These are phyloP conservation scores for Plasmodium fragile DNA, from an alignment of 169 alveolate genomes.

Conservation along the genomic window DNA sequence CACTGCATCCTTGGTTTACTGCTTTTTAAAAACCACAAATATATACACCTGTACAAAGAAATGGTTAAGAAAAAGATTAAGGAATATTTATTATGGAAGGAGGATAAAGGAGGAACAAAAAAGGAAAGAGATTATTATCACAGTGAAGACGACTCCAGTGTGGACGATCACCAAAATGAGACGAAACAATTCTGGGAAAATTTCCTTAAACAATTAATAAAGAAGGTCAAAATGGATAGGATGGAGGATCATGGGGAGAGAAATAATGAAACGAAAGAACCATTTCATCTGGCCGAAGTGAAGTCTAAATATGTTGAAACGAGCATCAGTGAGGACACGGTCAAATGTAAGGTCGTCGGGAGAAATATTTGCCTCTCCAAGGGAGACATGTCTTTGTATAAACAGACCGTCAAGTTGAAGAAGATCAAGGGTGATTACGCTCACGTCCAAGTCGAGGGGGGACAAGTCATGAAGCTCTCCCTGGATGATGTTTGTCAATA, in stretches of 20 bases:
- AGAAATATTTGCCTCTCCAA: conserved; percentile 5
- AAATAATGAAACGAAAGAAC: neutral
- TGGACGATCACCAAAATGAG: neutral
- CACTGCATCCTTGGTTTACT: conserved; percentile 20
- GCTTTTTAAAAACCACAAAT: conserved; percentile 15
- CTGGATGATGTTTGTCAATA: conserved; percentile 64
- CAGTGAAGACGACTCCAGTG: neutral
- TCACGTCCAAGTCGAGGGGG: neutral
- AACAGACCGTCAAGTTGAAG: conserved; percentile 48
- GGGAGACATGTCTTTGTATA: conserved; percentile 14
- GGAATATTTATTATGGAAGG: neutral
- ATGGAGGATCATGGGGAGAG: neutral
- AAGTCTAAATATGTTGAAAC: conserved; percentile 60
- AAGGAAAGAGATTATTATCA: neutral
- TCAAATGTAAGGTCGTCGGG: conserved; percentile 48
- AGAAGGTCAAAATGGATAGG: neutral
- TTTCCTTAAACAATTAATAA: neutral
- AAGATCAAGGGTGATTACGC: conserved; percentile 28
- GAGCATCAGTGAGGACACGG: conserved; percentile 4
- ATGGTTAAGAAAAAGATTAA: conserved; percentile 22
- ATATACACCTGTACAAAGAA: conserved; percentile 20
- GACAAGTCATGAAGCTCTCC: conserved; percentile 31
- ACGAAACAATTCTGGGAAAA: neutral
- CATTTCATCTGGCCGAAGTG: conserved; percentile 19
- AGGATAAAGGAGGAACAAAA: neutral